A percentile compares a stretch with the other conserved stretches of the same genome.
Conservation (phyloP, 108 stramenopile genomes). For the Stephanodiscus triporus region DNA sequence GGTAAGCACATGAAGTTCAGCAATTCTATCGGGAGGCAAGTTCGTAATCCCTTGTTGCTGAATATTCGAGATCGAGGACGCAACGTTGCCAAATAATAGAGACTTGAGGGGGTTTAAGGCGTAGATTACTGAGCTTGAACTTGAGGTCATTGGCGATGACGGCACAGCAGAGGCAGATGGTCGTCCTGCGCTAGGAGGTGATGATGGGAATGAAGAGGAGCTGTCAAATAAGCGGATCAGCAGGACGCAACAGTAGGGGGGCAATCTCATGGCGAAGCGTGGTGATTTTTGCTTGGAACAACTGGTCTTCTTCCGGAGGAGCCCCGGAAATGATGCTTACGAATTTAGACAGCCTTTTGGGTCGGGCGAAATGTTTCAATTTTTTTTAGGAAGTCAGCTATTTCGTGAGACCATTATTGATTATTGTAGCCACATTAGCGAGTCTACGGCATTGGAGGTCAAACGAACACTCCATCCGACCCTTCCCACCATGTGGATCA, state of each 20-base stretch:
- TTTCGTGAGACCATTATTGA: too few relatives aligned
- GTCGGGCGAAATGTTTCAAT: too few relatives aligned
- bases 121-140: not conserved
- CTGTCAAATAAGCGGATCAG: conserved; percentile 9
- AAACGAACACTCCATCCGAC: too few relatives aligned
- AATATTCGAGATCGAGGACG: conserved; percentile 14
- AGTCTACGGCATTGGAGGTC: too few relatives aligned
- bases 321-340: too few relatives aligned
- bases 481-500: too few relatives aligned
- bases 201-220: conserved; percentile 2
- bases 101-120: conserved; percentile 11
- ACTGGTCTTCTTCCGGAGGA: too few relatives aligned
- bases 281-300: too few relatives aligned
- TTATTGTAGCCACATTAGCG: too few relatives aligned
- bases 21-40: not conserved
- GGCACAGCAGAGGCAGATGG: not conserved
- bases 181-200: not conserved
- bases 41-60: conserved; percentile 6
- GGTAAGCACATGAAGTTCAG: conserved; percentile 8
- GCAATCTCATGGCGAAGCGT: conserved; percentile 15
- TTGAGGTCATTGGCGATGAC: conserved; percentile 4
- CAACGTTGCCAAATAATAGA: conserved; percentile 17
- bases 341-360: too few relatives aligned
- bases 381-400: too few relatives aligned
- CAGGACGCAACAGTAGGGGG: conserved; percentile 1